Base-by-base conservation (phyloP, 2,329 filamentous ascomycete species). In the Lasiodiplodia gonubiensis region DNA sequence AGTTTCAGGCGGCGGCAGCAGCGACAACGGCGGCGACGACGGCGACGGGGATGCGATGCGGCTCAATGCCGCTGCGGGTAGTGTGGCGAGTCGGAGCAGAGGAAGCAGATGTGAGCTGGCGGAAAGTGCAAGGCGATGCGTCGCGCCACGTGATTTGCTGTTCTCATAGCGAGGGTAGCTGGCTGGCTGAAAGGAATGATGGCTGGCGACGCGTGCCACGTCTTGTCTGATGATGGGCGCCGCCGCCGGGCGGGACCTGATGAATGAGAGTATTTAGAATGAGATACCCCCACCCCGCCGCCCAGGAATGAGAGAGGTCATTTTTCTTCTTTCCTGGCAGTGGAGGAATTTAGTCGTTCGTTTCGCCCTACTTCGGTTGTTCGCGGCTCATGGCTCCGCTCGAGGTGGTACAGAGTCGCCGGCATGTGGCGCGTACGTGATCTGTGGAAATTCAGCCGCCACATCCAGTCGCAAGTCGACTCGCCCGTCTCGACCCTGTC, bases 81-180 rank as follows among this genome's bases (percentile, higher is more conserved):
- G 10, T 18, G 12, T 8, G 3, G 4, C 39, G n/a, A 42, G 39
- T 18, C 3, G 16, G 14, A 42, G 14, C 12, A 11, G 42, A 18
- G 11, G 18, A 21, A 2, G n/a, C 42, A 21, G 42, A 6, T 21
- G 42, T 63, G 59, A 51, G 59, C 18, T 51, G 46, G 42, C 30
- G 16, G 30, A 5, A 14, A 6, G 14, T 37, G 59, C 59, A 37
- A 6, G 59, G n/a, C 21, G 59, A 25, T 63, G 11, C 27, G 46
- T 63, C 21, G 30, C 27, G 21, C 59, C 59, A 23, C 39, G 59
- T n/a, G 42, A 63, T 51, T 63, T 63, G 59, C 59, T 63, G 21
- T 60, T 46, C 16, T 12, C 7, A 21, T 27, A 23, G 27, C 0
- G 18, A n/a, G n/a, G n/a, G n/a, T 33, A 35, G 57, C 25, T 27